Base-by-base conservation (phyloP, 2,329 filamentous ascomycete species). In the Coniella vitis region DNA sequence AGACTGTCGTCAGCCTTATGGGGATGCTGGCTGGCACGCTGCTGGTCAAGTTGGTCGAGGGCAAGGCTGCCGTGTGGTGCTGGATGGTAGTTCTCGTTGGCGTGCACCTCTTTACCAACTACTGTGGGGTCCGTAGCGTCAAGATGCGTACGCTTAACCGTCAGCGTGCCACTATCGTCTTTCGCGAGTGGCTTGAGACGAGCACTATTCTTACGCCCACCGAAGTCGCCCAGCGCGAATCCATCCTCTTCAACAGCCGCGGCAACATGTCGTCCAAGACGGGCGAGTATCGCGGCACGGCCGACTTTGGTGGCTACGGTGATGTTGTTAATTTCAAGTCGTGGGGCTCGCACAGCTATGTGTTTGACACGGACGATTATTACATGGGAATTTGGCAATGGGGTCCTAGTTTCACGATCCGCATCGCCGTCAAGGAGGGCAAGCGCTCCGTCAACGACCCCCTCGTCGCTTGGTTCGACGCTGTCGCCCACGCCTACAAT, bases 1-100 rank as follows among this genome's bases (percentile, higher is more conserved):
- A 97, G 68, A 97, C 91, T 0, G 82, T 95, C 17, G 87, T 98
- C 49, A 91, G 88, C 2, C 73, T 97, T 21, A 54, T 95, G 31
- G 93, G 93, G 2, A 90, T 97, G 79, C 74, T 95, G 45, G 80
- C 78, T 13, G 93, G 93, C 1, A 93, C 84, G 41, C 52, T 95
- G 2, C 82, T 95, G 13, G 87, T 97, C 16, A 85, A 86, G 31
- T 72, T 79, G 54, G 80, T 96, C 19, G 79, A 86, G 45, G 81
- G 83, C 42, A 81, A 83, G 48, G 65, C 73, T 13, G 80, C 83
- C 9, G 95, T 93, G 34, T 90, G 89, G 79, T 71, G 70, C 40
- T 73, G 84, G 49, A 81, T 95, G 68, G 67, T 90, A 1, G 54
- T 79, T 3, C 76, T 97, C 17, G 76, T 96, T 14, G 71, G 79